Conservation (phyloP, 306 rosid species). For the Cyamopsis tetragonoloba region DNA sequence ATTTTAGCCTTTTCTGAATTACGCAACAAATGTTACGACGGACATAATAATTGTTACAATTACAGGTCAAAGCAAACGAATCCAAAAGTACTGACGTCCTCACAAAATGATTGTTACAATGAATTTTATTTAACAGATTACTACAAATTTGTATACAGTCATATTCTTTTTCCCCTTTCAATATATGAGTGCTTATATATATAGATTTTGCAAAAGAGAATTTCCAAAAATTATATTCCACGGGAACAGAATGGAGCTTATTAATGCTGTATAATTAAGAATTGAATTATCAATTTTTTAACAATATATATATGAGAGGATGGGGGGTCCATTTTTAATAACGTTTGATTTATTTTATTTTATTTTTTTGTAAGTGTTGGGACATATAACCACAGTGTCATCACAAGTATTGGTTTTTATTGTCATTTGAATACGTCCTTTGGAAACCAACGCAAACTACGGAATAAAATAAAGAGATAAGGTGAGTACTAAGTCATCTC, state of each 20-base stretch:
- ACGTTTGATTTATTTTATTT: not conserved
- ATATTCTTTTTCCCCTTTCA: not conserved
- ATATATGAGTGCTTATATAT: not conserved
- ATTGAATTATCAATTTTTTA: not conserved
- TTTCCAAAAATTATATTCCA: not conserved
- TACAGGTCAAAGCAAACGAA: constrained; percentile 17
- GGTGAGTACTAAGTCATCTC: constrained; percentile 79
- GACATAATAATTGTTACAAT: constrained; percentile 13
- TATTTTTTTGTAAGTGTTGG: not conserved
- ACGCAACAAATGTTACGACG: not conserved
- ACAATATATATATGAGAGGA: not conserved
- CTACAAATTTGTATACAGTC: not conserved
- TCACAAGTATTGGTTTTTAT: constrained; percentile 37
- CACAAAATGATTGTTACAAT: constrained; percentile 14
- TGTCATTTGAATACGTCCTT: constrained; percentile 45
- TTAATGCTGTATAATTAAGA: not conserved
- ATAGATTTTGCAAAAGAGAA: not conserved
- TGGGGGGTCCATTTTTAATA: not conserved
- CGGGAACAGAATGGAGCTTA: not conserved
- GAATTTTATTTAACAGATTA: not conserved
- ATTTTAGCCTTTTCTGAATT: constrained; percentile 17
- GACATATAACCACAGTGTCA: constrained; percentile 27
- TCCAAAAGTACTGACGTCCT: constrained; percentile 17
- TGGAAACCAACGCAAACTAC: constrained; percentile 67
- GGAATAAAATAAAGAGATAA: constrained; percentile 70